These are phyloP conservation scores for Xylariaceae sp. DNA, from an alignment of 2,329 filamentous ascomycete genomes.

Conservation along the genomic window DNA sequence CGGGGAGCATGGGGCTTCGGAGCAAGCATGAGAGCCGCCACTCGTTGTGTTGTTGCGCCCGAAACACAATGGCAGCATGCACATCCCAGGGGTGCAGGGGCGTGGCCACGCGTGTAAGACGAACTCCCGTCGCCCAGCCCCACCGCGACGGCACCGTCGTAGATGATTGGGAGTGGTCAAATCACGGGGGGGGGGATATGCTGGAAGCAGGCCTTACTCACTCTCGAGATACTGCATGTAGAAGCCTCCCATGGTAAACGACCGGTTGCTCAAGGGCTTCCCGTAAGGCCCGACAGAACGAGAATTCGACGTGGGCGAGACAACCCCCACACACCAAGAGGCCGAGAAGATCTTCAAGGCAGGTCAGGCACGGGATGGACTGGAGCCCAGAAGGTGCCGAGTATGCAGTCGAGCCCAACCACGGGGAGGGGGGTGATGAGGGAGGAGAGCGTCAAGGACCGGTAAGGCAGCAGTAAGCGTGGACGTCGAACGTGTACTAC, in stretches of 20 bases:
- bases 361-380: slow-evolving; percentile 22
- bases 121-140: slow-evolving; percentile 23
- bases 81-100: slow-evolving; percentile 25
- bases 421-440: slow-evolving; percentile 29
- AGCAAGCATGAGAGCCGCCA: slow-evolving; percentile 9
- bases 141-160: slow-evolving; percentile 25
- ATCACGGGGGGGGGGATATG: slow-evolving; percentile 8
- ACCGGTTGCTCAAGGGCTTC: slow-evolving; percentile 15
- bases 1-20: slow-evolving; percentile 22
- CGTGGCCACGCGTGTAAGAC: slow-evolving; percentile 27
- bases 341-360: slow-evolving; percentile 19
- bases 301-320: slow-evolving; percentile 17
- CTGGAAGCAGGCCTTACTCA: slow-evolving; percentile 42
- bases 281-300: slow-evolving; percentile 18
- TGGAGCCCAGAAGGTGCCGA: slow-evolving; percentile 26
- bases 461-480: slow-evolving; percentile 27
- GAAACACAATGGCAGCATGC: slow-evolving; percentile 22
- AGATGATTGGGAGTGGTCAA: slow-evolving; percentile 16
- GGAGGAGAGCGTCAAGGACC: slow-evolving; percentile 24
- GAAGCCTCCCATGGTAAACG: slow-evolving; percentile 51
- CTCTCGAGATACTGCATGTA: slow-evolving; percentile 69
- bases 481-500: slow-evolving; percentile 31
- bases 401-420: slow-evolving; percentile 51
- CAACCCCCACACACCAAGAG: slow-evolving; percentile 19
- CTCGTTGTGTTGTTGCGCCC: slow-evolving; percentile 15